Evolutionary conservation across 1,284 basidiomycete genomes (phyloP).

Genomic region (Ganoderma sp.): DNA sequence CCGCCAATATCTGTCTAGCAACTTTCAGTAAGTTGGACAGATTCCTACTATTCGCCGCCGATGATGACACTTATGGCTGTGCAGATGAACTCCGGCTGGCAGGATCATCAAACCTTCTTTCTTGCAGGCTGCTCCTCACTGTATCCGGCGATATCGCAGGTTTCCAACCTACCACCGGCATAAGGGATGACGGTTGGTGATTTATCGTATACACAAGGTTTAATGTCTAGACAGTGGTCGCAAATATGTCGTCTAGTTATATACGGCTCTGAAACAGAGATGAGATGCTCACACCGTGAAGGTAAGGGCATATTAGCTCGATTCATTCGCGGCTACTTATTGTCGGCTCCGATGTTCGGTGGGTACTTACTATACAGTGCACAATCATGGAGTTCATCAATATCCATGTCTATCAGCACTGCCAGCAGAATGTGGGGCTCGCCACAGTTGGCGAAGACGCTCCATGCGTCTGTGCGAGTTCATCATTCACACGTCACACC

Average conservation of each 20-base stretch:
- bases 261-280: neutral
- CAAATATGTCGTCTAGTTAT: neutral
- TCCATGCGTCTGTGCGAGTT: neutral
- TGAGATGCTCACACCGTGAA: neutral
- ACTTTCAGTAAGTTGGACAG: neutral
- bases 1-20: neutral
- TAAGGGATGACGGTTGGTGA: neutral
- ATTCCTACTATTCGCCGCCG: neutral
- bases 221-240: neutral
- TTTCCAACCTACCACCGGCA: neutral
- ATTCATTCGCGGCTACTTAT: neutral
- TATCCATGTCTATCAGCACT: neutral
- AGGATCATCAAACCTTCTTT: neutral
- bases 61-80: neutral
- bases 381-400: too few relatives aligned
- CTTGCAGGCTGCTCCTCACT: neutral
- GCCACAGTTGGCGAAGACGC: neutral
- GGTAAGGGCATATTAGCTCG: neutral
- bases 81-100: neutral
- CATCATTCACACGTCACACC: neutral
- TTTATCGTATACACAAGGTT: too few relatives aligned
- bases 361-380: too few relatives aligned
- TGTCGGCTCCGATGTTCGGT: too few relatives aligned
- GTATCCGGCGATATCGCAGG: neutral
- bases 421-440: neutral